These are phyloP conservation scores for Torulaspora indica DNA, from an alignment of 805 yeast genomes.

Conservation along the genomic window DNA sequence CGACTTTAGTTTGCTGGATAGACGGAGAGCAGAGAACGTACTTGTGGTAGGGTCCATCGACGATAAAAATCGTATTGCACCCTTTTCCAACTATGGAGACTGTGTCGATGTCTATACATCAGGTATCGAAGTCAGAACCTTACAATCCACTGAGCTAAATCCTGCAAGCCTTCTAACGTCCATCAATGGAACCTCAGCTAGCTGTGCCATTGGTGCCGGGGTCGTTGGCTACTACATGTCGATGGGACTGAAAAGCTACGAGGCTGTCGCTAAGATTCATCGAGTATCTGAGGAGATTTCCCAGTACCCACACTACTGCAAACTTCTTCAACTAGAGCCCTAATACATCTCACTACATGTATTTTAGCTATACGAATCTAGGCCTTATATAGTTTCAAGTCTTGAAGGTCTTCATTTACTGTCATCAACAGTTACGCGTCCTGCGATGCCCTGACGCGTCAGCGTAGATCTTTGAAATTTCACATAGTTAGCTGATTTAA, in stretches of 20 bases:
- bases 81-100: constrained; percentile 44
- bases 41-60: constrained; percentile 14
- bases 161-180: constrained; percentile 28
- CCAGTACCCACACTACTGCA: not conserved
- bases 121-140: constrained; percentile 44
- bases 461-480: not conserved
- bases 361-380: too few relatives aligned
- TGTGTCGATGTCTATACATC: constrained; percentile 50
- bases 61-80: constrained; percentile 9
- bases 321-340: constrained; percentile 9
- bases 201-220: constrained; percentile 46
- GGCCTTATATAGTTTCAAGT: not conserved
- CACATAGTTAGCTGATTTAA: not conserved
- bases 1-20: constrained; percentile 44
- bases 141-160: constrained; percentile 33
- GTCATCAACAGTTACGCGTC: too few relatives aligned
- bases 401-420: too few relatives aligned
- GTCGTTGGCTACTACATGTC: constrained; percentile 44
- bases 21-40: constrained; percentile 18
- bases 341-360: not conserved
- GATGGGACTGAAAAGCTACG: constrained; percentile 36
- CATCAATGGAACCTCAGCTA: constrained; percentile 47
- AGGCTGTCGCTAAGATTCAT: constrained; percentile 33
- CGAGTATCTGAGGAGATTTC: constrained; percentile 4
- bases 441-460: not conserved